These are phyloP conservation scores for Auriscalpium microsporum DNA, from an alignment of 768 basidiomycete genomes.

Conservation along the genomic window DNA sequence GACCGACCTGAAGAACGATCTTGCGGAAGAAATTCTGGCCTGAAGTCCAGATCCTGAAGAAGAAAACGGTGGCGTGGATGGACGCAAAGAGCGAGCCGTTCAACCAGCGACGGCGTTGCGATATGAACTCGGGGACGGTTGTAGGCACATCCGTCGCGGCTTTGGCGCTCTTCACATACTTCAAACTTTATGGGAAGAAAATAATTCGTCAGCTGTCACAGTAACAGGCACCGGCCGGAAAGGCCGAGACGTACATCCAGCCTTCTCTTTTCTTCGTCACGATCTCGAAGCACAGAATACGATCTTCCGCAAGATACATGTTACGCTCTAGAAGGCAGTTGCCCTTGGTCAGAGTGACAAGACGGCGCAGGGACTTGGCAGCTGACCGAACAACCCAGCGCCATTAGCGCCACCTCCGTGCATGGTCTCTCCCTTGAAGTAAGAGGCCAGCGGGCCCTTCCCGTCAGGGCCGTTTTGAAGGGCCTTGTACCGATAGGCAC, in stretches of 20 bases:
- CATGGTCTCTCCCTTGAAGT: constrained; percentile 91
- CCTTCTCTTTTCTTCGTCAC: constrained; percentile 82
- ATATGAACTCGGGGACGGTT: constrained; percentile 88
- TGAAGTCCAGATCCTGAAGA: constrained; percentile 81
- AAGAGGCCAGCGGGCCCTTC: constrained; percentile 82
- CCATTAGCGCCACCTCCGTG: constrained; percentile 49
- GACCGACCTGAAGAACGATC: constrained; percentile 48
- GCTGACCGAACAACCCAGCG: constrained; percentile 59
- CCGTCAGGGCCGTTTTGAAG: constrained; percentile 81
- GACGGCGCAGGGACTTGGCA: not conserved
- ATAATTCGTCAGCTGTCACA: not conserved
- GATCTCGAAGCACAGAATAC: constrained; percentile 90
- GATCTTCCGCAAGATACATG: constrained; percentile 88
- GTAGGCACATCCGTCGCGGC: constrained; percentile 96
- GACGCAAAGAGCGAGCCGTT: constrained; percentile 91
- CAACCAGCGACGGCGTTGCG: constrained; percentile 83
- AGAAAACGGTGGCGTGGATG: constrained; percentile 86
- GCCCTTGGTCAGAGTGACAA: not conserved
- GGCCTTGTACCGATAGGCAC: constrained; percentile 85
- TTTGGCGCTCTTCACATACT: constrained; percentile 90
- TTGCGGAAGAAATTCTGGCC: constrained; percentile 88
- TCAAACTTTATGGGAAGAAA: constrained; percentile 38
- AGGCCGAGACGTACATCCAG: constrained; percentile 52
- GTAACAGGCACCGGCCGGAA: not conserved
- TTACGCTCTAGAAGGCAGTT: constrained; percentile 47